Conservation (phyloP, 768 basidiomycete genomes). For the Kwoniella dejecticola region DNA sequence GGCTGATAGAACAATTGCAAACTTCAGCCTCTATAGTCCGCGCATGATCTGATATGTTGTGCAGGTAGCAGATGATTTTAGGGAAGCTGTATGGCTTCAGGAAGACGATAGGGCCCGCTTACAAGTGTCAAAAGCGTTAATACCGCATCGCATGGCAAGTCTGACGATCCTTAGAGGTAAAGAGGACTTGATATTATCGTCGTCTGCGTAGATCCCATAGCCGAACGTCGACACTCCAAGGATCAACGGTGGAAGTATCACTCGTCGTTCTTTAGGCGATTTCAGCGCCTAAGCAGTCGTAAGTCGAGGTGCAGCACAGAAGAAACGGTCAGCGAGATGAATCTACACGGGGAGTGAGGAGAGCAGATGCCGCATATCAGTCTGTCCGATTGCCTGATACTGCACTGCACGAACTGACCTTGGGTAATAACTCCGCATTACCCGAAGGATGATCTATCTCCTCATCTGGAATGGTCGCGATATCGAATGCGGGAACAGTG, state of each 20-base stretch:
- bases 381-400: too few species aligned
- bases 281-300: slow-evolving; percentile 16
- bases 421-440: slow-evolving; percentile 21
- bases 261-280: slow-evolving; percentile 4
- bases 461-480: slow-evolving; percentile 19
- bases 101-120: too few species aligned
- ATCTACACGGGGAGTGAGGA: too few species aligned
- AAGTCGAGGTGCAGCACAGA: too few species aligned
- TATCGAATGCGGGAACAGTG: slow-evolving; percentile 10
- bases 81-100: too few species aligned
- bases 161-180: slow-evolving; percentile 50
- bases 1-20: slow-evolving; percentile 18
- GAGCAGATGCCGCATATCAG: too few species aligned
- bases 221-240: slow-evolving; percentile 54
- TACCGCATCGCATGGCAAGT: slow-evolving; percentile 51
- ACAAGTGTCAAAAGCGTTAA: slow-evolving; percentile 55
- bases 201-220: slow-evolving; percentile 50
- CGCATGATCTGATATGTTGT: too few species aligned
- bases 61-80: too few species aligned
- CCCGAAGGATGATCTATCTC: slow-evolving; percentile 20
- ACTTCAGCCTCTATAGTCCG: background rate
- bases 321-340: too few species aligned
- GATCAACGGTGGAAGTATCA: slow-evolving; percentile 42
- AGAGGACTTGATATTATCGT: slow-evolving; percentile 24
- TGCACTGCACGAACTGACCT: slow-evolving; percentile 8